Percentiles rank a stretch among this genome's conserved stretches.
Conservation (phyloP, 306 rosid genomes). For the Quercus engelmannii region DNA sequence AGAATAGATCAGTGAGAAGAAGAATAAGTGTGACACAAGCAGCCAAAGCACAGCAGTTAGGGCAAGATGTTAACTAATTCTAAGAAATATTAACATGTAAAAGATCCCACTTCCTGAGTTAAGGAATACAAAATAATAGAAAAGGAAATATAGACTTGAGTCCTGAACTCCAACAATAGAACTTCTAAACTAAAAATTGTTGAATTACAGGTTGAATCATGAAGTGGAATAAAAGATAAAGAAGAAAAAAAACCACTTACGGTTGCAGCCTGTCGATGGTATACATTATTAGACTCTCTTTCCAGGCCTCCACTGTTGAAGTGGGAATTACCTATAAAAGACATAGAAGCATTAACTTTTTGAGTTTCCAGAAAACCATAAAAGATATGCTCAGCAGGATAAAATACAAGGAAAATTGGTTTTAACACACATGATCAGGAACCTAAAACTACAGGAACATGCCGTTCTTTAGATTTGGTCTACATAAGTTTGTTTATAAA, state of each 20-base stretch:
- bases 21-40: background rate
- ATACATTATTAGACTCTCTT: conserved; percentile 40
- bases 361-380: background rate
- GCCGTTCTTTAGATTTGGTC: background rate
- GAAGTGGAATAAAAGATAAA: background rate
- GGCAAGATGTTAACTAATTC: background rate
- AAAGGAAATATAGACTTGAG: background rate
- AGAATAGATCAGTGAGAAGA: background rate
- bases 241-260: conserved; percentile 35
- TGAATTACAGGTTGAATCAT: background rate
- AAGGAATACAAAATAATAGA: background rate
- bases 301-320: conserved; percentile 43
- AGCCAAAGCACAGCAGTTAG: background rate
- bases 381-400: background rate
- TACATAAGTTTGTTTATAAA: no score
- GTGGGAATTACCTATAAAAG: conserved; percentile 47
- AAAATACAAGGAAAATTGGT: background rate
- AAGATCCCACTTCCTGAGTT: background rate
- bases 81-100: background rate
- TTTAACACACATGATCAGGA: background rate
- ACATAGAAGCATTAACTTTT: conserved; percentile 23
- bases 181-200: conserved; percentile 3
- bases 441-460: background rate
- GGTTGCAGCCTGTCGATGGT: conserved; percentile 32
- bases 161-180: background rate